Conservation (phyloP, 371 early-diverging fungal species). For the Lichtheimia ramosa region DNA sequence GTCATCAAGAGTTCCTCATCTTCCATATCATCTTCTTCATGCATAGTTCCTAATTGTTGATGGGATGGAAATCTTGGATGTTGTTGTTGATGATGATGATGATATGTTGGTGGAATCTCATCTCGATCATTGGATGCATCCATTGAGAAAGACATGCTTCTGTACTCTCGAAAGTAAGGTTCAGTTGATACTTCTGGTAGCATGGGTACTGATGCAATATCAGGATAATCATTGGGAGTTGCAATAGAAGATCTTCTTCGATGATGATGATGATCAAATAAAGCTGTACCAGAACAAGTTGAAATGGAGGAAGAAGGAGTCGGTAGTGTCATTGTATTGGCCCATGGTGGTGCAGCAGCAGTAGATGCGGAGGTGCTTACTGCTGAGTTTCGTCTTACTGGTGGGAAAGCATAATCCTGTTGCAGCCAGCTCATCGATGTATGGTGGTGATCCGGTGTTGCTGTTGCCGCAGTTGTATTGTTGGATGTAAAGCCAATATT, state of each 20-base stretch:
- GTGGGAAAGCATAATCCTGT: slow-evolving; percentile 39
- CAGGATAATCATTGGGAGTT: slow-evolving; percentile 18
- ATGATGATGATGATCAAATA: slow-evolving; percentile 5
- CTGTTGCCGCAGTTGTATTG: slow-evolving; percentile 1
- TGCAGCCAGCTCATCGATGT: slow-evolving; percentile 17
- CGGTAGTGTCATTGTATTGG: slow-evolving; percentile 8
- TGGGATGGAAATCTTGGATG: slow-evolving; percentile 5
- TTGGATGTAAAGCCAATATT: neutral
- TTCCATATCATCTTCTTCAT: slow-evolving; percentile 28
- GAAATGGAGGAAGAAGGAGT: slow-evolving; percentile 10
- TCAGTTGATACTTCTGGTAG: slow-evolving; percentile 37
- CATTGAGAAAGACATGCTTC: slow-evolving; percentile 44
- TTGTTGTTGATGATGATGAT: neutral
- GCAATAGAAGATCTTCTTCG: slow-evolving; percentile 8
- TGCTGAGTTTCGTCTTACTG: slow-evolving; percentile 38
- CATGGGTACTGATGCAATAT: slow-evolving; percentile 40
- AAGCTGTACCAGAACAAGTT: neutral
- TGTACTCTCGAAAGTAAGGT: slow-evolving; percentile 33
- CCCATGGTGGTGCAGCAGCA: slow-evolving; percentile 16
- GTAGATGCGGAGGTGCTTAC: slow-evolving; percentile 13
- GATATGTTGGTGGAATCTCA: neutral
- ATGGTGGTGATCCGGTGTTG: slow-evolving; percentile 16
- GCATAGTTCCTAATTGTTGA: slow-evolving; percentile 28
- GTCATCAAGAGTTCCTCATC: slow-evolving; percentile 6
- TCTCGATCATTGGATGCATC: slow-evolving; percentile 17